Base-by-base conservation (phyloP, 2,329 filamentous ascomycete species). In the Alternaria incomplexa region DNA sequence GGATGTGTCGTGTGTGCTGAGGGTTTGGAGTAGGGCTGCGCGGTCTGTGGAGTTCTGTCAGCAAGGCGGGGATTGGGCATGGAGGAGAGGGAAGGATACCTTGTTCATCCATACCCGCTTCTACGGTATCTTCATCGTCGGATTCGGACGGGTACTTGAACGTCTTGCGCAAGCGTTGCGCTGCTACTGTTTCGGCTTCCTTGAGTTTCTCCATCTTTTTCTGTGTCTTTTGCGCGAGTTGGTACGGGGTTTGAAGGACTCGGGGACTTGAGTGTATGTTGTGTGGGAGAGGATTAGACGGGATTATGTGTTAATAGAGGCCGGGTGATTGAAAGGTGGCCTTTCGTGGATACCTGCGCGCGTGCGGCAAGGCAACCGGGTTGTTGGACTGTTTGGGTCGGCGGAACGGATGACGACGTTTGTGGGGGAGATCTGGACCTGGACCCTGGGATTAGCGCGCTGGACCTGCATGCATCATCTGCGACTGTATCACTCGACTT, bases 81-180 rank as follows among this genome's bases (percentile, higher is more conserved):
- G 6, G 32, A 30, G 36, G 44, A 30, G 26, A 43, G n/a, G 2
- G 13, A 45, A 48, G 30, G 67, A 56, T 77, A 90, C 90, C 90
- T 85, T 94, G 86, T 80, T 94, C 91, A 77, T 96, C 93, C 63
- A 96, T 83, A 58, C 89, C 87, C 68, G 89, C 86, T 32, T 87
- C 86, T 17, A 84, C 77, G 73, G 85, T 83, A 12, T 87, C 85
- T 28, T 84, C 79, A 76, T 86, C 84, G 36, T 86, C 83, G 47
- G 83, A 81, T 65, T 85, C 83, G 51, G 85, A 84, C 5, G 91
- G 91, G 81, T 95, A 96, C 64, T 86, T 87, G 81, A 96, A 96
- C 9, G 91, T 90, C 72, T 87, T 90, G 73, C 93, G 90, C 47
- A 96, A 83, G 66, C 91, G 89, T 56, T 91, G 83, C 44, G 86